Conservation (phyloP, 1,284 basidiomycete genomes). For the Apiotrichum gamsii region DNA sequence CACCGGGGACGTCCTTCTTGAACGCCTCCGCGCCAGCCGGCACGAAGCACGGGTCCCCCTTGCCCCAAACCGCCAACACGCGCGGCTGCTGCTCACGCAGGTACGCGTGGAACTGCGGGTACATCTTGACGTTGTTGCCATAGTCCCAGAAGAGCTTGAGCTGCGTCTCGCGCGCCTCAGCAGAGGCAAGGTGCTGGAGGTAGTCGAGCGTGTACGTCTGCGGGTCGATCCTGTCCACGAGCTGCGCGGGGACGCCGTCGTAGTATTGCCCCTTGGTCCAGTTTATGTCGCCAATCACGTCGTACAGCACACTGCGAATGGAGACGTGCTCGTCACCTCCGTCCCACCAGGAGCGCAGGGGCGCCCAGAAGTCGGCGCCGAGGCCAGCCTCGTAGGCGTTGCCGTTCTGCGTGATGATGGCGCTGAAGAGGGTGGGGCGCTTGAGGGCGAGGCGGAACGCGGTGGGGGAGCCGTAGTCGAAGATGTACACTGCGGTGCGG, state of each 20-base stretch:
- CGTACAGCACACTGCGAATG: slow-evolving; percentile 5
- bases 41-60: slow-evolving; percentile 51
- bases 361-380: slow-evolving; percentile 45
- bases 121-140: slow-evolving; percentile 48
- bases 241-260: slow-evolving; percentile 14
- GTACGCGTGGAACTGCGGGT: slow-evolving; percentile 52
- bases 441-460: slow-evolving; percentile 49
- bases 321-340: slow-evolving; percentile 3
- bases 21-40: slow-evolving; percentile 51
- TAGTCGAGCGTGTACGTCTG: slow-evolving; percentile 48
- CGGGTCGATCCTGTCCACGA: slow-evolving; percentile 14
- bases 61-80: slow-evolving; percentile 53
- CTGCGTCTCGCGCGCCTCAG: slow-evolving; percentile 49
- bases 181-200: slow-evolving; percentile 40
- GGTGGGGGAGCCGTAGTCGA: slow-evolving; percentile 53
- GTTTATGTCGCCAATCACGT: slow-evolving; percentile 1
- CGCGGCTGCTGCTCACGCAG: slow-evolving; percentile 46
- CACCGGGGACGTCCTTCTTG: slow-evolving; percentile 47
- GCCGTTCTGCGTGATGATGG: slow-evolving; percentile 52
- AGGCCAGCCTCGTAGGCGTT: slow-evolving; percentile 53
- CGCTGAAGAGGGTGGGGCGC: slow-evolving; percentile 49
- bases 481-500: slow-evolving; percentile 51
- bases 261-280: slow-evolving; percentile 17
- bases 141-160: slow-evolving; percentile 52
- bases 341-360: slow-evolving; percentile 46